Percentiles rank a stretch among this genome's conserved stretches.
These are phyloP conservation scores for Retiboletus flavoniger DNA, from an alignment of 1,284 basidiomycete genomes.

Conservation along the genomic window DNA sequence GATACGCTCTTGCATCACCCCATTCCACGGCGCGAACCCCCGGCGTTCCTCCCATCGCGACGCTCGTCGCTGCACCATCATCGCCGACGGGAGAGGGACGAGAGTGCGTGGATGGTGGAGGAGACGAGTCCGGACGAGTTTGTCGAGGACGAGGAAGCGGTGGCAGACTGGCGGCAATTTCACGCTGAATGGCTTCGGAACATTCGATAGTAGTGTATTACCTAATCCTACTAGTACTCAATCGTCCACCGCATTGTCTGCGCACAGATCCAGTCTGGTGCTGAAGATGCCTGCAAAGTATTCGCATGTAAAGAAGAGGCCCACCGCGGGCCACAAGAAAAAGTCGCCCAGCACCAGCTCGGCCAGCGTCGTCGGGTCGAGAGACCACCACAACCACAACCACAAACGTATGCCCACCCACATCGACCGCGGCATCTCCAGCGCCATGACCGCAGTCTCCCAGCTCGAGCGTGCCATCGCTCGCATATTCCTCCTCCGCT, in stretches of 20 bases:
- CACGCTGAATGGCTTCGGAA: slow-evolving; percentile 28
- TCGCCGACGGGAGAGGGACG: slow-evolving; percentile 5
- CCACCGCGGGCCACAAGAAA: slow-evolving; percentile 43
- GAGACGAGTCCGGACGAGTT: slow-evolving; percentile 26
- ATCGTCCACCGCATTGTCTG: slow-evolving; percentile 16
- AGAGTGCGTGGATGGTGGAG: slow-evolving; percentile 33
- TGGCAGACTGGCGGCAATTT: slow-evolving; percentile 30
- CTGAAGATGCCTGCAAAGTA: slow-evolving; percentile 63
- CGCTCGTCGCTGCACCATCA: slow-evolving; percentile 1
- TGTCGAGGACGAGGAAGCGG: slow-evolving; percentile 9
- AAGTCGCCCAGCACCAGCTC: slow-evolving; percentile 34
- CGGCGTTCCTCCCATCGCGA: slow-evolving; percentile 12
- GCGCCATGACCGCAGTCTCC: slow-evolving; percentile 54
- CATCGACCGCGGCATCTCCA: slow-evolving; percentile 50
- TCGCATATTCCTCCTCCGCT: slow-evolving; percentile 59
- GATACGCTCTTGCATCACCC: slow-evolving; percentile 9
- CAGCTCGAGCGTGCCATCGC: slow-evolving; percentile 64
- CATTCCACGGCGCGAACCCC: slow-evolving; percentile 6
- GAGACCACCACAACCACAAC: slow-evolving; percentile 20
- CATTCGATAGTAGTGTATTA: slow-evolving; percentile 24
- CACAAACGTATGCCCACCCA: slow-evolving; percentile 44
- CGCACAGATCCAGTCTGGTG: slow-evolving; percentile 13
- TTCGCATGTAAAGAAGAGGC: slow-evolving; percentile 66
- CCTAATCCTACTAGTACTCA: slow-evolving; percentile 13
- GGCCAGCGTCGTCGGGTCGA: slow-evolving; percentile 5